Evolutionary conservation across 2,329 filamentous ascomycete genomes (phyloP), one percentile per base, ranked within the genome.

Genomic region (Phialophora tarda): DNA sequence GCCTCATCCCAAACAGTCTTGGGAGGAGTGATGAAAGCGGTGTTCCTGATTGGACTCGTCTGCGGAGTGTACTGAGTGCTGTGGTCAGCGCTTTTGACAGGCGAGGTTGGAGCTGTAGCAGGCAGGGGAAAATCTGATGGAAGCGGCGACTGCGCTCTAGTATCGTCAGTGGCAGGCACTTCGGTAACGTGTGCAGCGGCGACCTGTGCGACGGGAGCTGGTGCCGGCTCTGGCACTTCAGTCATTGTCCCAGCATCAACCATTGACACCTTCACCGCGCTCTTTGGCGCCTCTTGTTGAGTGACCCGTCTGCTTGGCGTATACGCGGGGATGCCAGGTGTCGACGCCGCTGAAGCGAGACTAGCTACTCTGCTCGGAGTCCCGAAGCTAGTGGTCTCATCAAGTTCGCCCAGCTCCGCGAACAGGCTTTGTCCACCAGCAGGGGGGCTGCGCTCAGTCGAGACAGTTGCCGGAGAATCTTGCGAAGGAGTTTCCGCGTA

Each of bases 391-490:
- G 92, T 91, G 71, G 90, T 89, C 64, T 88, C 87, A 68, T 87
- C 89, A 51, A 97, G 82, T 71, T 92, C 91, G 61, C 91, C 92
- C 50, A 99, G 85, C 78, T 99, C 95, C 48, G 93, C 93, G 76
- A 95, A 96, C 59, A 99, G 82, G 74, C 91, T 98, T 81, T 97
- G 91, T 69, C 82, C 81, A 59, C 81, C 78, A n/a, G 80, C 81
- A 50, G 78, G 79, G 34, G 79, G 75, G 59, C 79, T 80, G 65
- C 80, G 81, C 53, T 78, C 79, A 72, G 77, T 80, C 34, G 75
- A 74, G 70, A 85, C 80, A 72, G 83, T 86, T 10, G 84, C 83
- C 11, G 85, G 85, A n/a, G 81, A 83, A 68, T 85, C 82, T 64
- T 80, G 81, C 4, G 80, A 77, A 66, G 75, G 78, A n/a, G 77